These are phyloP conservation scores for Fusarium albosuccineum DNA, from an alignment of 2,329 filamentous ascomycete species.

Conservation along the genomic window DNA sequence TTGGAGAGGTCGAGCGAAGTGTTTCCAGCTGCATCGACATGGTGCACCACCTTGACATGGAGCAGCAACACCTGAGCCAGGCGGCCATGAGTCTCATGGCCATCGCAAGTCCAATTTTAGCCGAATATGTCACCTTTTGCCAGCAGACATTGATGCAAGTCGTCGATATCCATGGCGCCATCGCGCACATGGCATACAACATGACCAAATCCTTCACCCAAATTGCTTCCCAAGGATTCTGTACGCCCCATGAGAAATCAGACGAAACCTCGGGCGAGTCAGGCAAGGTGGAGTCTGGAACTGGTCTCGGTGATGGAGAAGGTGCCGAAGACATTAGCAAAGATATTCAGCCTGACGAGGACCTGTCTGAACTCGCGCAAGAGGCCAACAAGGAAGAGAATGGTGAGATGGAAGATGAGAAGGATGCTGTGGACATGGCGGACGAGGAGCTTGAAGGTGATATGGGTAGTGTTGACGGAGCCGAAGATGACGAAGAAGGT, in stretches of 20 bases:
- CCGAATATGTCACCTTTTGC: conserved; percentile 77
- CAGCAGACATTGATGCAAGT: conserved; percentile 70
- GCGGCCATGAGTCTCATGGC: conserved; percentile 51
- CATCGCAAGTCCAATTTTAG: conserved; percentile 73
- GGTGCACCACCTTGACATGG: conserved; percentile 51
- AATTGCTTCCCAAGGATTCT: conserved; percentile 89
- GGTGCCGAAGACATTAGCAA: conserved; percentile 98
- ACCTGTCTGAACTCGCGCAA: conserved; percentile 90
- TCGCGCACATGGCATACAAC: conserved; percentile 79
- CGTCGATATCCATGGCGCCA: conserved; percentile 74
- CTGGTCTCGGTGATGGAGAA: conserved; percentile 93
- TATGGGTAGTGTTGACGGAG: conserved; percentile 73
- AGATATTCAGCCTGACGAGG: conserved; percentile 93
- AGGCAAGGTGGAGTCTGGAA: conserved; percentile 89
- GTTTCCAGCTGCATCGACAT: conserved; percentile 55
- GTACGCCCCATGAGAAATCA: conserved; percentile 85
- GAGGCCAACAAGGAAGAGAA: conserved; percentile 77
- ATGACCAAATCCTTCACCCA: conserved; percentile 83
- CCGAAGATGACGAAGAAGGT: conserved; percentile 71
- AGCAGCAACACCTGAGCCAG: conserved; percentile 42
- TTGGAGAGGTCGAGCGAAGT: conserved; percentile 64
- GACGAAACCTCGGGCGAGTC: conserved; percentile 76
- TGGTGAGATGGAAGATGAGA: conserved; percentile 80
- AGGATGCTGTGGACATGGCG: conserved; percentile 92
- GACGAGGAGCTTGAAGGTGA: conserved; percentile 93